Base-by-base conservation (phyloP, 352 stramenopile species). In the Blastocystis sp. region DNA sequence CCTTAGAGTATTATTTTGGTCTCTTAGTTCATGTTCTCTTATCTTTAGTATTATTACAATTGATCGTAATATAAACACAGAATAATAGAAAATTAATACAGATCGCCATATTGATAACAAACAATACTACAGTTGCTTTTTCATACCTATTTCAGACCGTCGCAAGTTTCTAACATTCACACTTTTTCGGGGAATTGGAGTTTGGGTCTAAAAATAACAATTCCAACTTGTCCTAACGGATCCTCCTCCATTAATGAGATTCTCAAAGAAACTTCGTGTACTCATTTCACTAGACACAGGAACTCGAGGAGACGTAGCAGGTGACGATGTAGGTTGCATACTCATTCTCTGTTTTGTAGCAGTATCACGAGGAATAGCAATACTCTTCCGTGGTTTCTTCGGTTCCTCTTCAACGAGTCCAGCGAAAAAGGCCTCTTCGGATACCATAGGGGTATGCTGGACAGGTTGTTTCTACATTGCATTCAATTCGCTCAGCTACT, bases 261-360 rank as follows among this genome's bases (percentile, higher is more conserved):
- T 84, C 73, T 84, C 48, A 27, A 84, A 84, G 27, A 84, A 84
- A 37, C 30, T 68, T 15, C 48, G 17, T 30, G 73, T 84, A 6
- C 30, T 69, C 27, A 27, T 84, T 17, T 84, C 22, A 30, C 19
- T 44, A 78, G 22, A 33, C 0, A 15, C 35, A 30, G 22, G 7
- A 35, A 9, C 13, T 56, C 68, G 35, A 0, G 68, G 35, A 59
- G 68, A 19, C 9, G 27, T 27, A 24, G 70, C 19, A 9, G 22
- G 1, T 33, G 40, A 4, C 6, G 37, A 17, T 19, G 22, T 5
- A 19, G 40, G 15, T 44, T 81, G 70, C 51, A 54, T 35, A n/a
- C 30, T 48, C 11, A 81, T 62, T 33, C 60, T 9, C 37, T 27
- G 27, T 35, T 60, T 66, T 60, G 6, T 27, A 11, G n/a, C 42